phyloP scores from a whole-genome alignment of 805 yeast species.

The Hanseniaspora meyeri region DNA sequence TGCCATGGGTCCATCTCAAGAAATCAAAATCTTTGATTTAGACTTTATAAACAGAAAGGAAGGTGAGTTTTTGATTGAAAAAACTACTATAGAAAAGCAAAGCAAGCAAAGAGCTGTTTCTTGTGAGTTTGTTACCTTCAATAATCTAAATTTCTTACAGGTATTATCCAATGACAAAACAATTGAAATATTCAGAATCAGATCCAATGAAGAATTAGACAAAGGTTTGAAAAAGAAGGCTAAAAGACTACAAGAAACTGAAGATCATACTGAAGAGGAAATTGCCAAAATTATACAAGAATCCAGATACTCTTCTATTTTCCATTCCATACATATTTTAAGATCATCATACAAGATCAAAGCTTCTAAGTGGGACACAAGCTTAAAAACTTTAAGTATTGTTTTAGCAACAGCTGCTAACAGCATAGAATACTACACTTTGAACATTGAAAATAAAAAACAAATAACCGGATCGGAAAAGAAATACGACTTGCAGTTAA shows the following conservation, averaged over 20 bases:
- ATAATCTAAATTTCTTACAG: constrained; percentile 36
- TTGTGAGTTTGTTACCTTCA: constrained; percentile 35
- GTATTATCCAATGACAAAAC: constrained; percentile 73
- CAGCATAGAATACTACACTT: constrained; percentile 54
- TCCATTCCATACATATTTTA: constrained; percentile 57
- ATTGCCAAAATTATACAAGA: constrained; percentile 38
- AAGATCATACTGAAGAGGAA: constrained; percentile 43
- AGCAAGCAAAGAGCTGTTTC: constrained; percentile 60
- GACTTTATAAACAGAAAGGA: constrained; percentile 40
- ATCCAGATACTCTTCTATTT: constrained; percentile 41
- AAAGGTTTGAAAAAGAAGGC: constrained; percentile 68
- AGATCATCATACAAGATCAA: constrained; percentile 55
- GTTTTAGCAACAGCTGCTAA: constrained; percentile 60
- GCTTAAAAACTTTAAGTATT: constrained; percentile 43
- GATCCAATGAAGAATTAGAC: constrained; percentile 63
- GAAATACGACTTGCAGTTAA: constrained; percentile 49
- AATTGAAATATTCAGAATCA: constrained; percentile 64
- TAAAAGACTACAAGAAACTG: constrained; percentile 65
- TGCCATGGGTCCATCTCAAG: constrained; percentile 72
- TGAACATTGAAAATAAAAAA: constrained; percentile 41
- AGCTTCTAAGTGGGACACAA: constrained; percentile 52
- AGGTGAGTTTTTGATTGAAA: constrained; percentile 40
- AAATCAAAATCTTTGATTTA: constrained; percentile 72
- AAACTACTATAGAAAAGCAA: constrained; percentile 61
- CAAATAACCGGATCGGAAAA: constrained; percentile 32